A percentile compares a stretch with the other conserved stretches of the same genome.
Evolutionary conservation across 176 grass and related monocot species (phyloP).

Genomic region (Cymbopogon citratus): DNA sequence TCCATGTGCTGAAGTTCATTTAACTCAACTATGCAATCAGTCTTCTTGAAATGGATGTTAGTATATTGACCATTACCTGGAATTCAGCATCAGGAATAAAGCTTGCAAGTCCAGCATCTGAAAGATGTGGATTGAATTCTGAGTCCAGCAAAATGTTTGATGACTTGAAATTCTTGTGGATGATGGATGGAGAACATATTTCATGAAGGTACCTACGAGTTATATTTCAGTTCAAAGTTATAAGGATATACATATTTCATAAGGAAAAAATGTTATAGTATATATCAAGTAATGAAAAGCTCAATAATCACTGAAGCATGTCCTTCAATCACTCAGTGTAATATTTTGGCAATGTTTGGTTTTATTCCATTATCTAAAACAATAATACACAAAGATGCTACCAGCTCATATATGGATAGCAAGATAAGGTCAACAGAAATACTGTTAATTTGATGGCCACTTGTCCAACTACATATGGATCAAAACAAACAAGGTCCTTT

Average conservation of each 20-base stretch:
- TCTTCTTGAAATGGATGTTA: neutral
- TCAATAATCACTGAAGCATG: no score
- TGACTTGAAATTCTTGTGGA: conserved; percentile 95
- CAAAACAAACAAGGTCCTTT: neutral
- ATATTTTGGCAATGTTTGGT: neutral
- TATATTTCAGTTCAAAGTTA: no score
- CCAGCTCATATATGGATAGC: conserved; percentile 9
- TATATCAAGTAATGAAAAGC: no score
- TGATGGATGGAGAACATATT: conserved; percentile 55
- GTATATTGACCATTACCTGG: neutral
- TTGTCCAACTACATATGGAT: conserved; percentile 1
- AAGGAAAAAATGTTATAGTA: no score
- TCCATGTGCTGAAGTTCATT: neutral
- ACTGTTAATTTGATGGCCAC: neutral
- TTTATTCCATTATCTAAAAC: neutral
- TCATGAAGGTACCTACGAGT: conserved; percentile 76
- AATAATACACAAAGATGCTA: neutral
- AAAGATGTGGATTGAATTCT: conserved; percentile 71
- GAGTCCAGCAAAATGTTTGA: conserved; percentile 78
- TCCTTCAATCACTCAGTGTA: no score
- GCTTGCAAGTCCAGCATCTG: conserved; percentile 59
- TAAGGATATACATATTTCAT: no score
- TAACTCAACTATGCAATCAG: conserved; percentile 6
- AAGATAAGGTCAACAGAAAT: conserved; percentile 7
- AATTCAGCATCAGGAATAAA: neutral